Evolutionary conservation across 441 rosid species (phyloP).

Genomic region (Eutrema salsugineum): DNA sequence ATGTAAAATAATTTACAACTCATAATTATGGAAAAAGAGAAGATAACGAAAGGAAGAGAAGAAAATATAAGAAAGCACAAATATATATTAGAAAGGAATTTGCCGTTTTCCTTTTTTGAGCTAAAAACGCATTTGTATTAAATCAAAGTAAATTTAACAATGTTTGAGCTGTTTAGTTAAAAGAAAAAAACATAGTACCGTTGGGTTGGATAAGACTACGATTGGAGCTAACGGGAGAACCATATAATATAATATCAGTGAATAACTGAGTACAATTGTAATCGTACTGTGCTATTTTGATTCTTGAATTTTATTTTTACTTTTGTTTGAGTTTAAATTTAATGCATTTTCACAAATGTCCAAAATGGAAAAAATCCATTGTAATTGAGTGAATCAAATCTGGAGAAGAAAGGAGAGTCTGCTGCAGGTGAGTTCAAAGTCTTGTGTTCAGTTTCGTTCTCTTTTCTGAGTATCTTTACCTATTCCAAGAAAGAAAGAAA

Average conservation of each 20-base stretch:
- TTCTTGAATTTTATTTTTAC: not conserved
- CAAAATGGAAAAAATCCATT: not conserved
- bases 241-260: slow-evolving; percentile 2
- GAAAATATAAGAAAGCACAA: not conserved
- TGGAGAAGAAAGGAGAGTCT: slow-evolving; percentile 5
- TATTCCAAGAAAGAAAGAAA: not conserved
- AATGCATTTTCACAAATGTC: not conserved
- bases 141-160: not conserved
- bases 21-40: too few relatives aligned
- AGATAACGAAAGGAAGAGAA: not conserved
- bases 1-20: too few relatives aligned
- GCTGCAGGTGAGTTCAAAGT: slow-evolving; percentile 11
- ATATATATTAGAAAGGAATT: not conserved
- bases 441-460: not conserved
- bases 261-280: not conserved
- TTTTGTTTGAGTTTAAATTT: not conserved
- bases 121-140: not conserved
- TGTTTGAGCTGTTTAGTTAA: not conserved
- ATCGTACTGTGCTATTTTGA: not conserved
- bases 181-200: slow-evolving; percentile 2
- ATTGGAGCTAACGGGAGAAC: slow-evolving; percentile 16
- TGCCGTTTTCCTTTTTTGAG: not conserved
- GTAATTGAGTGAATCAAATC: not conserved
- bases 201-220: slow-evolving; percentile 16
- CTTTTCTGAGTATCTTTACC: not conserved